Percentiles rank a stretch among this genome's conserved stretches.
phyloP scores from a whole-genome alignment of 208 protist genomes.

The Leishmania guyanensis region DNA sequence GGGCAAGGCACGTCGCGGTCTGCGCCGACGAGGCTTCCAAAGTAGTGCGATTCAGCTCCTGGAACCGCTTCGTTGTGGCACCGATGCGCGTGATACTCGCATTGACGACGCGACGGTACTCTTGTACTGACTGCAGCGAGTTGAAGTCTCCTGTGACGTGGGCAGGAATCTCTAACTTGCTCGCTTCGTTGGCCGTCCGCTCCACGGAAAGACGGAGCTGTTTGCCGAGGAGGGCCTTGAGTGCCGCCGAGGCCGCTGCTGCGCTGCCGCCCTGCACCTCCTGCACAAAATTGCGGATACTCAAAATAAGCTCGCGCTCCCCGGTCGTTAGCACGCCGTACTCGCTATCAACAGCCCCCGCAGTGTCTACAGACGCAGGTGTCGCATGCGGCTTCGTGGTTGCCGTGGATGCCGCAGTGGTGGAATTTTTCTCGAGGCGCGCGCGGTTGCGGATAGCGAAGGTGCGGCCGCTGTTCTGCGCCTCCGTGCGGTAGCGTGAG shows the following conservation, averaged over 20 bases:
- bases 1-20: constrained; percentile 32
- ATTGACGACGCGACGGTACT: constrained; percentile 67
- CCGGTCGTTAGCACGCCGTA: constrained; percentile 50
- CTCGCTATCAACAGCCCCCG: constrained; percentile 22
- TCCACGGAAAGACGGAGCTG: constrained; percentile 73
- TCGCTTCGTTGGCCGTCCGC: constrained; percentile 60
- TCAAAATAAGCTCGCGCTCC: constrained; percentile 66
- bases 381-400: constrained; percentile 12
- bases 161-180: constrained; percentile 52
- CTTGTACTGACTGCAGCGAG: constrained; percentile 56
- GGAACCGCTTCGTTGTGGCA: constrained; percentile 32
- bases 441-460: constrained; percentile 82
- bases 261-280: constrained; percentile 62
- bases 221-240: constrained; percentile 70
- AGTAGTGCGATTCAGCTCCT: constrained; percentile 39
- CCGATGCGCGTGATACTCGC: constrained; percentile 50
- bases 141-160: constrained; percentile 45
- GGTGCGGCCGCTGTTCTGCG: constrained; percentile 67
- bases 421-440: constrained; percentile 49
- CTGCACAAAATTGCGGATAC: constrained; percentile 72
- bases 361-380: neutral
- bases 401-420: constrained; percentile 19
- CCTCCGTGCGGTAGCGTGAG: constrained; percentile 66
- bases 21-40: constrained; percentile 38
- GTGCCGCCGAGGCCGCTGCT: constrained; percentile 46